phyloP scores from a whole-genome alignment of 352 stramenopile genomes.

The Phytopythium mirpurense region DNA sequence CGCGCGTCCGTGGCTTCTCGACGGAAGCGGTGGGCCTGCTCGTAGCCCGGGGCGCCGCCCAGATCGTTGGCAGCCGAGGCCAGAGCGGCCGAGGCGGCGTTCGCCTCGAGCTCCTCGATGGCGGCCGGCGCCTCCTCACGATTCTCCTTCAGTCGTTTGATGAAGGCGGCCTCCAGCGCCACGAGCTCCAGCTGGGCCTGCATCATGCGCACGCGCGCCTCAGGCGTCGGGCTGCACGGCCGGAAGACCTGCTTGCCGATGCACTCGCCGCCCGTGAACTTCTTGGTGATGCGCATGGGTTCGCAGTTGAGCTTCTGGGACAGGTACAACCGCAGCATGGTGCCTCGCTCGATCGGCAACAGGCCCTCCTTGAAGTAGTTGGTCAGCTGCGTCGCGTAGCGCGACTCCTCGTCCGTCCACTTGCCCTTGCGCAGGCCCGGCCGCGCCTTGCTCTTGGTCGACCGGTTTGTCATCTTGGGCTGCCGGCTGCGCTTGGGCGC shows the following conservation, averaged over 20 bases:
- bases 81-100: conserved; percentile 13
- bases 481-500: conserved; percentile 39
- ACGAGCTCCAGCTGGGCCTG: conserved; percentile 72
- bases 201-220: conserved; percentile 61
- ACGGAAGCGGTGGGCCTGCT: conserved; percentile 24
- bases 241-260: conserved; percentile 90
- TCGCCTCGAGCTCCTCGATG: conserved; percentile 45
- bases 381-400: conserved; percentile 67
- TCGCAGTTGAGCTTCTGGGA: conserved; percentile 91
- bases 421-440: conserved; percentile 85
- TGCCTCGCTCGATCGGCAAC: conserved; percentile 78
- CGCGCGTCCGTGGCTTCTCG: conserved; percentile 19
- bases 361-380: conserved; percentile 86
- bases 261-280: conserved; percentile 88
- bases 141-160: conserved; percentile 77
- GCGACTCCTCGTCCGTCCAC: conserved; percentile 80
- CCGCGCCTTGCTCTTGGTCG: conserved; percentile 81
- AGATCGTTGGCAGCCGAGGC: conserved; percentile 12
- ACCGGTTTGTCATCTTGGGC: conserved; percentile 54
- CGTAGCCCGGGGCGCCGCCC: conserved; percentile 15
- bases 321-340: conserved; percentile 88
- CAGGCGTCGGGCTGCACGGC: conserved; percentile 60
- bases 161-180: conserved; percentile 64
- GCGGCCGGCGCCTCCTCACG: conserved; percentile 53
- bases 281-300: conserved; percentile 92